These are phyloP conservation scores for Chrysanthemum makinoi DNA, from an alignment of 129 eudicot genomes.

Conservation along the genomic window DNA sequence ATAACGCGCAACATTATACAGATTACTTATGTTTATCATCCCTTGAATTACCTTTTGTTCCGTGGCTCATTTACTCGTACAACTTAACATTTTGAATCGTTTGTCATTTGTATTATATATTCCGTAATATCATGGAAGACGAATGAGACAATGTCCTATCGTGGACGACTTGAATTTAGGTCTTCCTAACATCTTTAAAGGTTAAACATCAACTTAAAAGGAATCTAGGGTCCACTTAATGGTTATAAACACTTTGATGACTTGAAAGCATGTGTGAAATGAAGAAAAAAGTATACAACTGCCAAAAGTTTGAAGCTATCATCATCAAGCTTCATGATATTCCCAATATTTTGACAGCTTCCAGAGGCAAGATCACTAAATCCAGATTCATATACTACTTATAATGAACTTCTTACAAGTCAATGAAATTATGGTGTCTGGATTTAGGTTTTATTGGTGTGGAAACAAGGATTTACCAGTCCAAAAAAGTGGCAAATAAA, in stretches of 20 bases:
- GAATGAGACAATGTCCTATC: background rate
- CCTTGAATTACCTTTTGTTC: background rate
- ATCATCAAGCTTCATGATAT: slow-evolving; percentile 35
- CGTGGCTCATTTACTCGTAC: background rate
- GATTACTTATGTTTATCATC: background rate
- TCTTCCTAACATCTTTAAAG: background rate
- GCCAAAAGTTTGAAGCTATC: slow-evolving; percentile 31
- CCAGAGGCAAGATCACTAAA: slow-evolving; percentile 12
- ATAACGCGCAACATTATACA: too few relatives aligned
- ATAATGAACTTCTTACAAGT: background rate
- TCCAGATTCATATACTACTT: slow-evolving; percentile 12
- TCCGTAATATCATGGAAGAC: background rate
- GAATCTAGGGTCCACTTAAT: slow-evolving; percentile 19
- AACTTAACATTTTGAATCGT: background rate
- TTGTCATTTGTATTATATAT: background rate
- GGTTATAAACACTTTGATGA: slow-evolving; percentile 22
- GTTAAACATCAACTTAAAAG: background rate
- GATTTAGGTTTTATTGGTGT: slow-evolving; percentile 3
- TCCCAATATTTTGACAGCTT: slow-evolving; percentile 21
- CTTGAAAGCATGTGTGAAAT: slow-evolving; percentile 37
- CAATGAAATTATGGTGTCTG: background rate
- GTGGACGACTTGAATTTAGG: background rate
- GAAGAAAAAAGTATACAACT: slow-evolving; percentile 25
- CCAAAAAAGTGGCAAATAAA: slow-evolving; percentile 26
- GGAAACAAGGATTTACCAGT: slow-evolving; percentile 12